Percentiles rank a stretch among this genome's conserved stretches.
These are phyloP conservation scores for Microbotryomycetes sp. DNA, from an alignment of 1,284 basidiomycete genomes.

Conservation along the genomic window DNA sequence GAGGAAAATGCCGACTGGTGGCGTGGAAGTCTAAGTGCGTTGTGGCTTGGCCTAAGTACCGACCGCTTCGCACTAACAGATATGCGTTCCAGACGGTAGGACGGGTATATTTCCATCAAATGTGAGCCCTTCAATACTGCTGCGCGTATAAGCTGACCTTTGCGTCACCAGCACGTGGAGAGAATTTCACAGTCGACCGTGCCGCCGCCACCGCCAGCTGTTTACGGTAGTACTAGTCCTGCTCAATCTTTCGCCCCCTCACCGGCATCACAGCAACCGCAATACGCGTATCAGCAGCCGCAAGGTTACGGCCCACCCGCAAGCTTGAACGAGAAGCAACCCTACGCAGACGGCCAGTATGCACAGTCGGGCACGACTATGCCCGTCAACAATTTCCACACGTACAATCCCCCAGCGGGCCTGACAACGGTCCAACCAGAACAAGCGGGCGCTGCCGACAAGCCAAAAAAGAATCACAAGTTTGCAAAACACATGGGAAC, in stretches of 20 bases:
- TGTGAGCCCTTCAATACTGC: neutral
- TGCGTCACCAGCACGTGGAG: slow-evolving; percentile 14
- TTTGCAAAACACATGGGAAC: slow-evolving; percentile 9
- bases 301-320: slow-evolving; percentile 3
- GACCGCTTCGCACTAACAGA: neutral
- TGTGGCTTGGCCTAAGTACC: too few relatives aligned
- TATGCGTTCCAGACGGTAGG: slow-evolving; percentile 4
- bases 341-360: neutral
- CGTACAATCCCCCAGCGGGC: neutral
- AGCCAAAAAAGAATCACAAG: slow-evolving; percentile 11
- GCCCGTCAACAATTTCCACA: neutral
- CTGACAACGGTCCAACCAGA: neutral
- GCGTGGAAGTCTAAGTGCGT: slow-evolving; percentile 29
- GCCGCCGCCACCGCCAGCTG: neutral
- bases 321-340: neutral
- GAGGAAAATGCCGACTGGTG: slow-evolving; percentile 61
- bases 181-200: neutral
- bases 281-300: slow-evolving; percentile 19
- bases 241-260: neutral
- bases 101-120: slow-evolving; percentile 21
- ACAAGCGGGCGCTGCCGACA: neutral
- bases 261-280: neutral
- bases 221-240: neutral
- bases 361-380: neutral
- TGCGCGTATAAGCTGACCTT: neutral